phyloP scores from a whole-genome alignment of 768 basidiomycete genomes.

The Astraeus odoratus region DNA sequence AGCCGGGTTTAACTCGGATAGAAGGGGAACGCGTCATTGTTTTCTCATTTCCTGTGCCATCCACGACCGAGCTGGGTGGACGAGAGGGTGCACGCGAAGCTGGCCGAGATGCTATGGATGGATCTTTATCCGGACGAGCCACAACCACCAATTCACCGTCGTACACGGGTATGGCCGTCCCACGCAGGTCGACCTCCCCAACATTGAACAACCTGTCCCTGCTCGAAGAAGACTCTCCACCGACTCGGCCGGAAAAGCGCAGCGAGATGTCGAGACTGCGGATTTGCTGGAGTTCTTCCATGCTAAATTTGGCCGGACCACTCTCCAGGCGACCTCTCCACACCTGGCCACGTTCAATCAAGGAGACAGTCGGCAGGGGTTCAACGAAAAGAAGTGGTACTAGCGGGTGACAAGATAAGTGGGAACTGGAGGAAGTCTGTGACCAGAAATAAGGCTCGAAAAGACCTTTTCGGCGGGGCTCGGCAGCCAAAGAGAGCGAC shows the following conservation, averaged over 20 bases:
- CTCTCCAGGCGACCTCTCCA: constrained; percentile 67
- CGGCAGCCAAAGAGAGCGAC: constrained; percentile 68
- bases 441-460: constrained; percentile 78
- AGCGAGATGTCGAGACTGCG: constrained; percentile 44
- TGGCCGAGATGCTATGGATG: constrained; percentile 43
- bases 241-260: constrained; percentile 19
- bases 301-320: constrained; percentile 36
- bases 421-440: constrained; percentile 31
- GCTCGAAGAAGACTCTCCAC: constrained; percentile 8
- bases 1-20: constrained; percentile 69
- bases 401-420: constrained; percentile 39
- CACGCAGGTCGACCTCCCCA: constrained; percentile 44
- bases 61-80: constrained; percentile 59
- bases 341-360: constrained; percentile 62
- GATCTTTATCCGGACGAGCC: constrained; percentile 48
- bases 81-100: constrained; percentile 58
- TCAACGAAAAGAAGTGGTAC: constrained; percentile 73
- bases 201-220: constrained; percentile 28
- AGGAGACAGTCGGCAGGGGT: constrained; percentile 55
- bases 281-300: constrained; percentile 55
- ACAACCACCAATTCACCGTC: constrained; percentile 69
- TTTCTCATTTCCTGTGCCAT: constrained; percentile 33
- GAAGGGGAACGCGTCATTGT: constrained; percentile 56
- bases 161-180: constrained; percentile 67
- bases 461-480: constrained; percentile 64